Conservation (phyloP, 306 rosid genomes). For the Vachellia pachyceras region DNA sequence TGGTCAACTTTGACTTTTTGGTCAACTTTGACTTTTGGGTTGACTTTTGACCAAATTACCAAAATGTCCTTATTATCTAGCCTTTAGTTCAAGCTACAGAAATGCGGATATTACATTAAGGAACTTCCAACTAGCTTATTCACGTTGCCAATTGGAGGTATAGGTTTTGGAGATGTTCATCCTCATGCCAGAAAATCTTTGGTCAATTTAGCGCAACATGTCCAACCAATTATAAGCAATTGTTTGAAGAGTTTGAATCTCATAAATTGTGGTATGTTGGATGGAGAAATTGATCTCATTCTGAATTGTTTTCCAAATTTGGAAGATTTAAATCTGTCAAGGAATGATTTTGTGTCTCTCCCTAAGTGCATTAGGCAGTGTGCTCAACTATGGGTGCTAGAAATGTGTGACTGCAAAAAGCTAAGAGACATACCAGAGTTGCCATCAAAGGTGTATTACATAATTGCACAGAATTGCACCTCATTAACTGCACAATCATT, state of each 20-base stretch:
- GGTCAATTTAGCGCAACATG: not conserved
- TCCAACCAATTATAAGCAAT: not conserved
- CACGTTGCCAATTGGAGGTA: slow-evolving; percentile 1
- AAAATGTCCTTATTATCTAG: too few species aligned
- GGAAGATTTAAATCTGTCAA: not conserved
- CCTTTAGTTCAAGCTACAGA: too few species aligned
- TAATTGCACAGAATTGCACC: not conserved
- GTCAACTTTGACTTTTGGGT: too few species aligned
- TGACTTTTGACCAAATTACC: too few species aligned
- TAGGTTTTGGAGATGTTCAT: not conserved
- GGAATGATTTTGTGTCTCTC: slow-evolving; percentile 2
- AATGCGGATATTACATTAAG: too few species aligned
- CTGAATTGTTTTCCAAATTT: slow-evolving; percentile 11
- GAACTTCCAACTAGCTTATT: slow-evolving; percentile 30
- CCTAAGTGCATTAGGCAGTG: slow-evolving; percentile 16
- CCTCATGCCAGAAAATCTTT: slow-evolving; percentile 14
- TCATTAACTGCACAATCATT: not conserved
- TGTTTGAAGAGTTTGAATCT: not conserved
- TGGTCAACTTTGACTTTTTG: too few species aligned
- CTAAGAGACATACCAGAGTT: slow-evolving; percentile 11
- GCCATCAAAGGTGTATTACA: not conserved
- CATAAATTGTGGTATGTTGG: not conserved
- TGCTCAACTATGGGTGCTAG: not conserved
- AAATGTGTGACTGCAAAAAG: slow-evolving; percentile 12
- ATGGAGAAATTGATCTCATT: not conserved